phyloP scores from a whole-genome alignment of 108 stramenopile species.

The Nitzschia sp. region DNA sequence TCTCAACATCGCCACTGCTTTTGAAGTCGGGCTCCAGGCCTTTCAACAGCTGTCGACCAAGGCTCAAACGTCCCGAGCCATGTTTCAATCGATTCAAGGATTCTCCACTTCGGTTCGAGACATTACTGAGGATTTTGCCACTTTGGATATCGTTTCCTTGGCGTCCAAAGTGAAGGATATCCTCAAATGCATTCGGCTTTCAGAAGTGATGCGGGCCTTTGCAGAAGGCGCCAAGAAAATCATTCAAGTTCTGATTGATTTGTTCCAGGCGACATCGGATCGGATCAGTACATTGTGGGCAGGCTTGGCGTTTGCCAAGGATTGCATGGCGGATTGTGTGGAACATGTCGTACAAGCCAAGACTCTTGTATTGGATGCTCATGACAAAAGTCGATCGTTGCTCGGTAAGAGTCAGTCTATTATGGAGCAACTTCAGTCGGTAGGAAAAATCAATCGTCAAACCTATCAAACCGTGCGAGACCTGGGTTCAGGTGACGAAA shows the following conservation, averaged over 20 bases:
- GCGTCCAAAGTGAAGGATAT: constrained; percentile 43
- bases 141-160: constrained; percentile 20
- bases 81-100: constrained; percentile 39
- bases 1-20: constrained; percentile 46
- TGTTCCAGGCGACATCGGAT: constrained; percentile 41
- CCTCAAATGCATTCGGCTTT: constrained; percentile 23
- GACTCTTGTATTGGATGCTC: constrained; percentile 36
- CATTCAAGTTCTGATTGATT: constrained; percentile 39
- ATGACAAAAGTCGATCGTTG: constrained; percentile 32
- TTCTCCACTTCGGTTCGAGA: constrained; percentile 34
- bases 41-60: constrained; percentile 40
- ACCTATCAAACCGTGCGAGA: constrained; percentile 18
- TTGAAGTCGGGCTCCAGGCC: constrained; percentile 44
- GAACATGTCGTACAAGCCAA: constrained; percentile 34
- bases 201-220: constrained; percentile 23
- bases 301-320: constrained; percentile 54
- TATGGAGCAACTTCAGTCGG: constrained; percentile 21
- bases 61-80: constrained; percentile 28
- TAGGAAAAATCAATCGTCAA: constrained; percentile 20
- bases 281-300: constrained; percentile 48
- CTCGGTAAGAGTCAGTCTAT: constrained; percentile 12
- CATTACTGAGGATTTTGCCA: constrained; percentile 40
- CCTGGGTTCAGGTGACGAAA: constrained; percentile 28
- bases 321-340: constrained; percentile 47
- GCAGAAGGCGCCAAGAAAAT: constrained; percentile 40